Evolutionary conservation across 495 filamentous ascomycete genomes (phyloP), one percentile per base, ranked within the genome.

Genomic region (Pyrenopolyporus hunteri): DNA sequence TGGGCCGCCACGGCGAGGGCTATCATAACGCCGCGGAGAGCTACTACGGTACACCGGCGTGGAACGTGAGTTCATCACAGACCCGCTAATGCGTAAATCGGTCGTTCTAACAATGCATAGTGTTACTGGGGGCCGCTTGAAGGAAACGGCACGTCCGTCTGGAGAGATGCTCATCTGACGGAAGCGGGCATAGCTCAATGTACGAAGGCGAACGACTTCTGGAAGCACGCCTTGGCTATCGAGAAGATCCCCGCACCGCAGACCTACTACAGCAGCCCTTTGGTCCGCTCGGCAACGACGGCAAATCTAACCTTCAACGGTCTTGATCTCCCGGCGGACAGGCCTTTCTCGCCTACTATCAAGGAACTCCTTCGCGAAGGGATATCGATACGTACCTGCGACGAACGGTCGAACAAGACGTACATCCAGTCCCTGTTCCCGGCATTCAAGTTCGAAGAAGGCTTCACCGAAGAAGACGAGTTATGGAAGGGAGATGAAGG

Each of bases 331-430:
- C 86, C 87, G 0, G 40, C 56, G 9, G 57, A 63, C 13, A 60
- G 70, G 22, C 73, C 85, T 4, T 91, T 90, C 69, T 73, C 74
- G 1, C 88, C 89, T 0, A 75, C 74, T 0, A 75, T 92, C 53
- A 89, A 88, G 63, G 89, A 92, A 66, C 71, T 82, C 36, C 72
- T 93, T 62, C 83, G 90, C 49, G 90, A 93, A 63, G 79, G 78
- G 0, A 86, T 93, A 47, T 84, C 83, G 50, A 82, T 89, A 40
- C 89, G 92, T 67, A 90, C 89, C 10, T 93, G 89, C 65, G 89
- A 93, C 70, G 80, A 84, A 28, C 78, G 90, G 3, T 79, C 79
- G 29, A 80, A 57, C 36, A 83, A 79, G 48, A 73, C 78, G 4
- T 80, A 80, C 39, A 87, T 93, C 66, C 70, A 78, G 11, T 25